A percentile compares a stretch with the other conserved stretches of the same genome.
Evolutionary conservation across 208 protist genomes (phyloP).

Genomic region (Trypanosoma brucei): DNA sequence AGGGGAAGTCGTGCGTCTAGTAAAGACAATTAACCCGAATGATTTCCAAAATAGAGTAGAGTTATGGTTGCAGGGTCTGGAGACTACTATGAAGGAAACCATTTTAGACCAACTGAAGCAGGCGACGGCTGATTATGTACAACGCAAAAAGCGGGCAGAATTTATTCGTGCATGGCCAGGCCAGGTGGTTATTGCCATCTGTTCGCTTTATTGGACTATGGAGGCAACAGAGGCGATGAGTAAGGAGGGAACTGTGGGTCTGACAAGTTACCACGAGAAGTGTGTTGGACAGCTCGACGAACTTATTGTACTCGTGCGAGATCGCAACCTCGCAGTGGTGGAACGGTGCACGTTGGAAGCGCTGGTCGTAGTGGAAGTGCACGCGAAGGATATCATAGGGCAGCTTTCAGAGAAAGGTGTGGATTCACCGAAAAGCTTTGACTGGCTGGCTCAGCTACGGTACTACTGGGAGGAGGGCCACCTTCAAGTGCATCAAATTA

Average conservation of each 20-base stretch:
- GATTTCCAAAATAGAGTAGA: slow-evolving; percentile 92
- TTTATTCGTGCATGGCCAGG: slow-evolving; percentile 93
- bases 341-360: slow-evolving; percentile 91
- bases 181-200: slow-evolving; percentile 90
- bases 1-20: slow-evolving; percentile 83
- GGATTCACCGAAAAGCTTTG: slow-evolving; percentile 89
- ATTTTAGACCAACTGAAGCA: slow-evolving; percentile 81
- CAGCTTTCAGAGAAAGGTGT: slow-evolving; percentile 90
- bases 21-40: slow-evolving; percentile 79
- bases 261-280: slow-evolving; percentile 87
- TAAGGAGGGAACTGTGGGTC: slow-evolving; percentile 74
- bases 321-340: slow-evolving; percentile 73
- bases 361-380: slow-evolving; percentile 93
- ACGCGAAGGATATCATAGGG: slow-evolving; percentile 91
- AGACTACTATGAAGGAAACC: slow-evolving; percentile 89
- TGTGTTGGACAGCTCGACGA: slow-evolving; percentile 86
- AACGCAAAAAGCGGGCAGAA: slow-evolving; percentile 54
- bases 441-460: slow-evolving; percentile 95
- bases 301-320: slow-evolving; percentile 90
- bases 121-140: slow-evolving; percentile 82
- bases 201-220: slow-evolving; percentile 92
- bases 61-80: slow-evolving; percentile 92
- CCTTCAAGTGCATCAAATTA: slow-evolving; percentile 90
- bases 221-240: slow-evolving; percentile 90
- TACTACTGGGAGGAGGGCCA: slow-evolving; percentile 95